Base-by-base conservation (phyloP, 2,329 filamentous ascomycete genomes). In the Fusarium redolens region DNA sequence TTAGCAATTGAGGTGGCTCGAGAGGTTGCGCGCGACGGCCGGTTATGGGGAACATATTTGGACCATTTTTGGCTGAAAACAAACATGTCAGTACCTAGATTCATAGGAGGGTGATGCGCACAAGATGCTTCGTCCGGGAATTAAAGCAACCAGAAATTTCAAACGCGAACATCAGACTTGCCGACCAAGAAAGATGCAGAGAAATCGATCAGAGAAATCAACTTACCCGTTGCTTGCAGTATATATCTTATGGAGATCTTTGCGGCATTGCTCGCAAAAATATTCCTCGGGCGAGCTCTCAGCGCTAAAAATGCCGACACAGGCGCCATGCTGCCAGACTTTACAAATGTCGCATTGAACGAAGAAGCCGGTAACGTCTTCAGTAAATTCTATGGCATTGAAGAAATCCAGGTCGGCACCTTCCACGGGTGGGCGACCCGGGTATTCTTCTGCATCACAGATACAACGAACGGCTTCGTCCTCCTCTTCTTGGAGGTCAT, bases 261-360 rank as follows among this genome's bases (percentile, higher is more conserved):
- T 95, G 74, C 93, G 92, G 84, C 96, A 99, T 82, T 94, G 90
- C 84, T 99, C 96, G 84, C 96, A 99, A 80, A 96, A 99, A 85
- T 99, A 99, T 82, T 98, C 95, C 61, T 98, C 96, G 14, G 96
- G 96, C 74, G 94, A 96, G 81, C 93, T 92, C 75, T 93, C 92
- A 82, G 97, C 96, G 75, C 96, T 96, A 85, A 97, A 95, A 79
- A 99, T 97, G 68, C 96, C 96, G 67, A 99, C 96, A 80, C 96
- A 99, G 68, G 95, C 96, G 78, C 96, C 96, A 81, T 99, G 96
- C 82, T 99, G 96, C 96, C 96, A 99, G 72, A 98, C 96, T 81
- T 97, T 97, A 86, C 96, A 99, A 73, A 93, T 88, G 83, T 98
- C 96, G 88, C 96, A 99, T 85, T 98, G 96, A 75, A 99, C 95